Conservation (phyloP, 2,329 filamentous ascomycete species). For the Epichloe coenophiala region DNA sequence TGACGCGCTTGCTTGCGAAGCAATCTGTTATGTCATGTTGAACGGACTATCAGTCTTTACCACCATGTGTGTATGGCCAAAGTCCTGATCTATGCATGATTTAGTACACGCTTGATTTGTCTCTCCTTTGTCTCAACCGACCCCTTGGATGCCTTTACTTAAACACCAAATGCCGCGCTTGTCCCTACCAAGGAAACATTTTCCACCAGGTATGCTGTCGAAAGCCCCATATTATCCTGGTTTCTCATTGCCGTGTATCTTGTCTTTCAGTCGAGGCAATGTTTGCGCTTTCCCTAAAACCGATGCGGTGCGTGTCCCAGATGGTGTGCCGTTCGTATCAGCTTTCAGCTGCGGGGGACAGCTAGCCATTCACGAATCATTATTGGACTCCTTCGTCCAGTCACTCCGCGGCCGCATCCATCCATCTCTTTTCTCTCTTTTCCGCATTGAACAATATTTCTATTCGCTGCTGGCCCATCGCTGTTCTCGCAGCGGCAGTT, state of each 20-base stretch:
- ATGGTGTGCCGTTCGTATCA: neutral
- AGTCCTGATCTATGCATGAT: slow-evolving; percentile 2
- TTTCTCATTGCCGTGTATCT: neutral
- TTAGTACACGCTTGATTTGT: slow-evolving; percentile 2
- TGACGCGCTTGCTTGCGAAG: neutral
- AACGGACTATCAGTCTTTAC: neutral
- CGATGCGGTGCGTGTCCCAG: neutral
- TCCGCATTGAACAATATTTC: neutral
- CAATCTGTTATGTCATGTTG: slow-evolving; percentile 3
- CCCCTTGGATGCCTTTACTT: neutral
- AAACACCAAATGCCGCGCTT: slow-evolving; percentile 4
- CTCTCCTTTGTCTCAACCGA: neutral
- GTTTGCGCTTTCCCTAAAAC: neutral
- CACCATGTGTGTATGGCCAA: slow-evolving; percentile 1
- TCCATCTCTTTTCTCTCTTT: neutral
- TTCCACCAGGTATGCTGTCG: neutral
- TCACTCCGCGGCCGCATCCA: neutral
- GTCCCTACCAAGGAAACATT: neutral
- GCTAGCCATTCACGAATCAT: neutral
- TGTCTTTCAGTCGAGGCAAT: neutral
- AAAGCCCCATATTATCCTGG: neutral
- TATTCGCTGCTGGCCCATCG: slow-evolving; percentile 49
- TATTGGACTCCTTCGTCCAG: neutral
- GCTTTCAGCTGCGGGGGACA: neutral
- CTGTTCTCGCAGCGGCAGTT: slow-evolving; percentile 61